A percentile compares a stretch with the other conserved stretches of the same genome.
phyloP scores from a whole-genome alignment of 2,329 filamentous ascomycete genomes.

The Endocalyx cinctus region DNA sequence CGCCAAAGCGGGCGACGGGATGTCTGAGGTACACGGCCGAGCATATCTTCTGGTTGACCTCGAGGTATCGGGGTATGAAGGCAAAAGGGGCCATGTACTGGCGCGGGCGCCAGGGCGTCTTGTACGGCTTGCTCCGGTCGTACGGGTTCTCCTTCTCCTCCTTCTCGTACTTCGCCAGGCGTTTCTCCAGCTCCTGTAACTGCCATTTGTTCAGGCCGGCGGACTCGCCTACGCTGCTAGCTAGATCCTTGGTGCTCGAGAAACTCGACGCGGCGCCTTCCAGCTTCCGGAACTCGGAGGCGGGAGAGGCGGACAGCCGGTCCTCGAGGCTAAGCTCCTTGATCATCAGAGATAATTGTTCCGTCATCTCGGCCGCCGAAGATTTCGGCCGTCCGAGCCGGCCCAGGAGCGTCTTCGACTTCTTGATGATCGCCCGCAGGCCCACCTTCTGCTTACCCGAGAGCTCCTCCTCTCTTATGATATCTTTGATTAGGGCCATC shows the following conservation, averaged over 20 bases:
- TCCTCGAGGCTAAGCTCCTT: slow-evolving; percentile 36
- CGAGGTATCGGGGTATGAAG: slow-evolving; percentile 90
- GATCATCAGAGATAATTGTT: slow-evolving; percentile 49
- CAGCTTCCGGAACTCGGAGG: too few species aligned
- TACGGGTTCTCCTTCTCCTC: slow-evolving; percentile 70
- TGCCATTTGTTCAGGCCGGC: slow-evolving; percentile 47
- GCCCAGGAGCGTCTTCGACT: slow-evolving; percentile 59
- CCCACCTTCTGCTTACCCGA: slow-evolving; percentile 70
- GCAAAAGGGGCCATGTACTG: slow-evolving; percentile 88
- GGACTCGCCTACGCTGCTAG: too few species aligned
- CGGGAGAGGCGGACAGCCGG: slow-evolving; percentile 12
- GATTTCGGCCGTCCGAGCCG: slow-evolving; percentile 35
- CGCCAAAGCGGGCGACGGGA: slow-evolving; percentile 79
- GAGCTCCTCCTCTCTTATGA: slow-evolving; percentile 53
- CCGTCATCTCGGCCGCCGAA: slow-evolving; percentile 41
- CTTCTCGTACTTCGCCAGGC: slow-evolving; percentile 57
- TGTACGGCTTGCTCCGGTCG: slow-evolving; percentile 76
- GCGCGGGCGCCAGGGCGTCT: slow-evolving; percentile 83
- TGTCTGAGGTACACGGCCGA: slow-evolving; percentile 92
- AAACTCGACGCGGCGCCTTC: slow-evolving; percentile 8
- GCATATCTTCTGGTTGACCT: slow-evolving; percentile 97
- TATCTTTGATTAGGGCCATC: slow-evolving; percentile 52
- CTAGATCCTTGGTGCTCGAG: background rate
- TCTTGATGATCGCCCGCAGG: slow-evolving; percentile 66
- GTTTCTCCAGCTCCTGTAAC: slow-evolving; percentile 45